Evolutionary conservation across 768 basidiomycete genomes (phyloP).

Genomic region (Mycena floridula): DNA sequence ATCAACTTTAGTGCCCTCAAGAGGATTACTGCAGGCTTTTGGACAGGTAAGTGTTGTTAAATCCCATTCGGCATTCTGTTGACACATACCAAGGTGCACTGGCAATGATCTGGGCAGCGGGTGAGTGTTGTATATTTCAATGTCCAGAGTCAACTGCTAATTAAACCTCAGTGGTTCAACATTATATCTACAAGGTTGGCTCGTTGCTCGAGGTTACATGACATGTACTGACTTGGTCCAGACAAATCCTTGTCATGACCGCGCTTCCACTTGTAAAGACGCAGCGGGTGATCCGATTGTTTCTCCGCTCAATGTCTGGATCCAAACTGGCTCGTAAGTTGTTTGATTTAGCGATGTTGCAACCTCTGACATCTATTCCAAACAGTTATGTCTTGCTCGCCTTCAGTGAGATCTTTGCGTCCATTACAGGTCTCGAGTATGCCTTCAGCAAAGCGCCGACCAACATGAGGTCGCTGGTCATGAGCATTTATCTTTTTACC

Average conservation of each 20-base stretch:
- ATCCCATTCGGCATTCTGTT: no score
- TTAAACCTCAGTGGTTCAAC: conserved; percentile 66
- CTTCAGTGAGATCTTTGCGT: conserved; percentile 50
- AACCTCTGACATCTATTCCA: conserved; percentile 21
- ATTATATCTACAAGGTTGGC: conserved; percentile 77
- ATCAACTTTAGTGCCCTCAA: conserved; percentile 55
- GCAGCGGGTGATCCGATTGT: conserved; percentile 39
- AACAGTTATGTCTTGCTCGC: conserved; percentile 52
- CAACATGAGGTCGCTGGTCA: conserved; percentile 59
- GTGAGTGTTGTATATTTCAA: conserved; percentile 46
- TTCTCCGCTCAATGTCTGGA: conserved; percentile 70
- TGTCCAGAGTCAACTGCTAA: no score
- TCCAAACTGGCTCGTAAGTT: conserved; percentile 52
- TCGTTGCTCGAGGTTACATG: no score
- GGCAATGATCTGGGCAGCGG: conserved; percentile 50
- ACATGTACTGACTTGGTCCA: no score
- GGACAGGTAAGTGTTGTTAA: no score
- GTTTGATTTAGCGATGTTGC: not conserved
- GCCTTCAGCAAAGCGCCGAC: conserved; percentile 61
- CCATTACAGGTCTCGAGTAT: conserved; percentile 54
- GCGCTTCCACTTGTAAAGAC: conserved; percentile 27
- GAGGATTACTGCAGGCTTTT: conserved; percentile 55
- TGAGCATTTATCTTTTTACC: conserved; percentile 47
- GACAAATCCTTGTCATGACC: conserved; percentile 33
- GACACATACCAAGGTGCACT: no score